These are phyloP conservation scores for Lichtheimia corymbifera DNA, from an alignment of 371 early-diverging fungal genomes.

Conservation along the genomic window DNA sequence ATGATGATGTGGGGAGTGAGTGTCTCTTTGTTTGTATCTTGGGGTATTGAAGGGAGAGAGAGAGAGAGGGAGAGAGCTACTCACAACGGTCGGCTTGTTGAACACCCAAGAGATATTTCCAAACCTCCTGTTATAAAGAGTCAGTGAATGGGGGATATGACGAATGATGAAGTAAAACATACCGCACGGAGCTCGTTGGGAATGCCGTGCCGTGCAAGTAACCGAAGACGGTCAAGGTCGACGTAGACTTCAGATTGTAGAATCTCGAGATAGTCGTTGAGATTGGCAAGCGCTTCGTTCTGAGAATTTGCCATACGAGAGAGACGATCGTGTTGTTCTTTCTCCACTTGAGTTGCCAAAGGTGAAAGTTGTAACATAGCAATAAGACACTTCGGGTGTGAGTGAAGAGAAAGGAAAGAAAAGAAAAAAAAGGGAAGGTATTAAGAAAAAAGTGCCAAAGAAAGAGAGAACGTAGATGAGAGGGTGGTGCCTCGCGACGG, in stretches of 20 bases:
- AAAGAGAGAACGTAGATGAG: background rate
- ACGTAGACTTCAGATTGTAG: constrained; percentile 87
- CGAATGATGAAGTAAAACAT: constrained; percentile 13
- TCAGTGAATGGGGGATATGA: background rate
- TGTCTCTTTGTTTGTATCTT: background rate
- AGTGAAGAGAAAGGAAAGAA: constrained; percentile 4
- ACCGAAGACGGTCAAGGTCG: constrained; percentile 82
- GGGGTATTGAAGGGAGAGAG: too few relatives aligned
- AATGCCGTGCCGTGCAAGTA: constrained; percentile 84
- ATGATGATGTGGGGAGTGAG: constrained; percentile 12
- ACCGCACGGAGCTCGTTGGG: constrained; percentile 84
- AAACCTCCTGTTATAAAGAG: constrained; percentile 68
- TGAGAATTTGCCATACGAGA: constrained; percentile 21
- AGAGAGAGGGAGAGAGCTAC: constrained; percentile 7
- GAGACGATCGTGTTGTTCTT: constrained; percentile 11
- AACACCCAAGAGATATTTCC: constrained; percentile 89
- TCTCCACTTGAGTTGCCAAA: too few relatives aligned
- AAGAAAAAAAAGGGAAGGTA: constrained; percentile 11
- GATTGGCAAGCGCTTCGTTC: constrained; percentile 50
- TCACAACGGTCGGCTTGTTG: constrained; percentile 86
- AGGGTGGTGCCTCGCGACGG: too few relatives aligned
- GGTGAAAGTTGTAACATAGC: constrained; percentile 16
- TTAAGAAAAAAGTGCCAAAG: background rate
- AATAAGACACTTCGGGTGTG: constrained; percentile 3
- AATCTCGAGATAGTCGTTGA: constrained; percentile 80